Base-by-base conservation (phyloP, 306 rosid species). In the Begonia masoniana region DNA sequence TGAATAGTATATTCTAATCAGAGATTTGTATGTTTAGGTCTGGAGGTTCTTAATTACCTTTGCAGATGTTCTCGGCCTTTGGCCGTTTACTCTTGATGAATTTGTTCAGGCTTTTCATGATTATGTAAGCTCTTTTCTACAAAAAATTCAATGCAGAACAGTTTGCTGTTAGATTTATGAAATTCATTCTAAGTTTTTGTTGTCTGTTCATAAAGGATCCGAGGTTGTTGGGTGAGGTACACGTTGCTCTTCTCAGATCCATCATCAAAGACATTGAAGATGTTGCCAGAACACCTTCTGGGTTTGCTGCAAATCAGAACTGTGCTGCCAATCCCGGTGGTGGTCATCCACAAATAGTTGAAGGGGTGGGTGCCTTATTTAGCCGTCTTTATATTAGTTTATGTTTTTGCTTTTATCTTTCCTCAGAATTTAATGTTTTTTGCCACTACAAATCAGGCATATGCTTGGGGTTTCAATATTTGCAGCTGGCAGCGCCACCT, bases 31-130 rank as follows among this genome's bases (percentile, higher is more conserved):
- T 62, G 59, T 76, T n/a, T 63, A 82, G 95, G 95, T 58, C 51
- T 85, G 95, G 95, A 82, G 75, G 71, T 85, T 85, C 75, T 74
- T 82, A 73, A 65, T 79, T 65, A 76, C 91, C 47, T 85, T 85
- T 64, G 77, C 75, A 4, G 91, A 85, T 67, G 78, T 75, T 71
- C 85, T 86, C 61, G 85, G 83, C 55, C 74, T 79, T 46, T 82
- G 95, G 88, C 68, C 93, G 0, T 86, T 86, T 74, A 86, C 95
- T 49, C 71, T 86, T 57, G 95, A 86, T 73, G 95, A 86, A 63
- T 74, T 86, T 54, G n/a, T 80, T 43, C 95, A 82, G 75, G 88
- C 95, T 57, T 80, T 82, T 67, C 95, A 86, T 73, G 95, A 86
- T 55, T 73, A 82, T 67, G 93, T 86, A 71, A 67, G 88, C 51